These are phyloP conservation scores for Stereum hirsutum DNA, from an alignment of 1,284 basidiomycete genomes.

Conservation along the genomic window DNA sequence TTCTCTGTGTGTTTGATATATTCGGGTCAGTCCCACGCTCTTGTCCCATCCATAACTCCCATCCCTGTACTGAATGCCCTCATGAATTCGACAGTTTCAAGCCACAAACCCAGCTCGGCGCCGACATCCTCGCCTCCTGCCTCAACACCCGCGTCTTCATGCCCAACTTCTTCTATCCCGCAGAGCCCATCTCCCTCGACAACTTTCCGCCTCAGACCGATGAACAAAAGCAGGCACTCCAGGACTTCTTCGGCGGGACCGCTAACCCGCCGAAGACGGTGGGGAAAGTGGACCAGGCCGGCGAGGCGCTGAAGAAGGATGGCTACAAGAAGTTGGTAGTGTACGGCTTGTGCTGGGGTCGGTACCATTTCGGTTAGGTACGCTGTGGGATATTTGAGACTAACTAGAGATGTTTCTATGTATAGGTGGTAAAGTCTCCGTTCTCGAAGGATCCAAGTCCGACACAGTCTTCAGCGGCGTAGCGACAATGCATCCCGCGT, in stretches of 20 bases:
- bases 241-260: constrained; percentile 43
- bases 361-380: constrained; percentile 5
- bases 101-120: constrained; percentile 53
- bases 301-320: constrained; percentile 31
- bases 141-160: constrained; percentile 47
- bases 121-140: constrained; percentile 48
- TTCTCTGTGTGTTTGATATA: constrained; percentile 56
- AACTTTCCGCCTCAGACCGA: constrained; percentile 45
- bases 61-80: constrained; percentile 1
- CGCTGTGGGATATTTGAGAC: not conserved
- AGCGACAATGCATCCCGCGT: constrained; percentile 49
- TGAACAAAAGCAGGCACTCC: constrained; percentile 37
- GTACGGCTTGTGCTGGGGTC: constrained; percentile 57
- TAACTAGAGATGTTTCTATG: not conserved
- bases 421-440: constrained; percentile 45
- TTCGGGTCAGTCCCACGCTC: constrained; percentile 34
- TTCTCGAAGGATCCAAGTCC: constrained; percentile 24
- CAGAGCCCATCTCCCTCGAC: constrained; percentile 37
- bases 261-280: constrained; percentile 35
- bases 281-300: constrained; percentile 37
- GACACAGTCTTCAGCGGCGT: constrained; percentile 38
- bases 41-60: not conserved
- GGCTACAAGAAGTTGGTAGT: constrained; percentile 39
- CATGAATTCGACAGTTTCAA: constrained; percentile 27
- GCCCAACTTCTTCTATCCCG: constrained; percentile 58